phyloP scores from a whole-genome alignment of 2,329 filamentous ascomycete genomes.

The Fonsecaea pugnacius region DNA sequence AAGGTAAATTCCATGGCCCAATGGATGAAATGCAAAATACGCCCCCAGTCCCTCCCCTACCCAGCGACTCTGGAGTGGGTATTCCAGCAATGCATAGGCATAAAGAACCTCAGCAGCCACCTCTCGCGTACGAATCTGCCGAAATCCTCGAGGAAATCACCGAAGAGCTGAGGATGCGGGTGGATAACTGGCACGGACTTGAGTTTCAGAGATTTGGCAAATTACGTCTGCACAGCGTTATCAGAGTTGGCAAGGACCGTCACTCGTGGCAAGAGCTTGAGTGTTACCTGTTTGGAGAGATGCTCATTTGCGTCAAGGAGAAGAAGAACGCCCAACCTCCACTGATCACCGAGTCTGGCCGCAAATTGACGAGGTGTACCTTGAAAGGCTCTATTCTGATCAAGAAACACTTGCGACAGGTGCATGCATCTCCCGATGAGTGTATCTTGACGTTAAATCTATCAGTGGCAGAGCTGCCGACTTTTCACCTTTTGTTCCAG shows the following conservation, averaged over 20 bases:
- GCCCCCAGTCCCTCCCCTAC: conserved; percentile 56
- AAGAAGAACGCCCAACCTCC: conserved; percentile 74
- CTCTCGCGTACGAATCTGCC: conserved; percentile 66
- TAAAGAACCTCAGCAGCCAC: conserved; percentile 38
- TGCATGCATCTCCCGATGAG: conserved; percentile 74
- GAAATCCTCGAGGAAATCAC: conserved; percentile 83
- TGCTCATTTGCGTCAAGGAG: conserved; percentile 99
- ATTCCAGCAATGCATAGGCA: conserved; percentile 43
- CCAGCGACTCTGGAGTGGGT: conserved; percentile 54
- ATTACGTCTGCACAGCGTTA: conserved; percentile 82
- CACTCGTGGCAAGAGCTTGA: conserved; percentile 97
- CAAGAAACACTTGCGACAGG: conserved; percentile 94
- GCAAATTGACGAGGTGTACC: conserved; percentile 76
- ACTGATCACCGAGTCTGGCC: conserved; percentile 65
- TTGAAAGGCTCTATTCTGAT: conserved; percentile 97
- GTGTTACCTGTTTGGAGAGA: conserved; percentile 95
- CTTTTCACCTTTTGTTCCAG: conserved; percentile 90
- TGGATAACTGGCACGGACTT: conserved; percentile 97
- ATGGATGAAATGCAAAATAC: conserved; percentile 72
- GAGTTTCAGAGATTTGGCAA: conserved; percentile 88
- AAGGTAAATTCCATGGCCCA: conserved; percentile 86
- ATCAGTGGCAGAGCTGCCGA: conserved; percentile 87
- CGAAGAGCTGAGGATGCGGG: conserved; percentile 79
- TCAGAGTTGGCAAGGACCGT: conserved; percentile 94
- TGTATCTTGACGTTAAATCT: conserved; percentile 85